phyloP scores from a whole-genome alignment of 805 yeast species.

The Yamadazyma tumulicola region DNA sequence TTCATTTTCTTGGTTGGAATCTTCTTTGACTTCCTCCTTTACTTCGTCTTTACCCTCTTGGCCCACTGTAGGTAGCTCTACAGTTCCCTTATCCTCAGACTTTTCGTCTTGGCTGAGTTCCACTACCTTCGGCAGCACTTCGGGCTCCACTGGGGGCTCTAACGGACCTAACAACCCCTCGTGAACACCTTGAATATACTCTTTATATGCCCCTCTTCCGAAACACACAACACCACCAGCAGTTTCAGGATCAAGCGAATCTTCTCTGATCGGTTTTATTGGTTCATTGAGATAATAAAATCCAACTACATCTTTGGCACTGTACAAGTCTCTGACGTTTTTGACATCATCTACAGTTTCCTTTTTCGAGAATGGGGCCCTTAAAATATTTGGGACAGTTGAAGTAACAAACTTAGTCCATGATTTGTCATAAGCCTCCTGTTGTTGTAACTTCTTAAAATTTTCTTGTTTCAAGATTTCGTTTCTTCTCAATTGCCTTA shows the following conservation, averaged over 20 bases:
- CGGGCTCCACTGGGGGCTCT: slow-evolving; percentile 32
- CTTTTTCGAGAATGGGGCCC: slow-evolving; percentile 7
- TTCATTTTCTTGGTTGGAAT: slow-evolving; percentile 8
- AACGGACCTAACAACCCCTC: slow-evolving; percentile 95
- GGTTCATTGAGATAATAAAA: slow-evolving; percentile 39
- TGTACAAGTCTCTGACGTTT: slow-evolving; percentile 31
- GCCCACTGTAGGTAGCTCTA: not conserved
- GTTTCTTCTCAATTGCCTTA: slow-evolving; percentile 63
- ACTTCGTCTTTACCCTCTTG: not conserved
- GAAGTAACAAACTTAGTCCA: slow-evolving; percentile 26
- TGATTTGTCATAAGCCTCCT: slow-evolving; percentile 16
- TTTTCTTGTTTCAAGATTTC: slow-evolving; percentile 5
- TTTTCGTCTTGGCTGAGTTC: not conserved
- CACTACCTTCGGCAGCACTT: not conserved
- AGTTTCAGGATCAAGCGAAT: slow-evolving; percentile 36
- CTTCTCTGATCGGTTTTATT: slow-evolving; percentile 44
- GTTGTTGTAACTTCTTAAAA: slow-evolving; percentile 3
- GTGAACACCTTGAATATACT: slow-evolving; percentile 83
- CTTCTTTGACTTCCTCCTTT: slow-evolving; percentile 21
- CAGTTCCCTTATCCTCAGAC: not conserved
- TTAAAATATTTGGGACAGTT: slow-evolving; percentile 11
- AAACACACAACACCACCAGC: slow-evolving; percentile 88
- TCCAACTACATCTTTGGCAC: slow-evolving; percentile 52
- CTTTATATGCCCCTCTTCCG: slow-evolving; percentile 96
- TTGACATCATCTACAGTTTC: slow-evolving; percentile 17